A percentile compares a stretch with the other conserved stretches of the same genome.
Conservation (phyloP, 805 yeast genomes). For the Candida anglica region DNA sequence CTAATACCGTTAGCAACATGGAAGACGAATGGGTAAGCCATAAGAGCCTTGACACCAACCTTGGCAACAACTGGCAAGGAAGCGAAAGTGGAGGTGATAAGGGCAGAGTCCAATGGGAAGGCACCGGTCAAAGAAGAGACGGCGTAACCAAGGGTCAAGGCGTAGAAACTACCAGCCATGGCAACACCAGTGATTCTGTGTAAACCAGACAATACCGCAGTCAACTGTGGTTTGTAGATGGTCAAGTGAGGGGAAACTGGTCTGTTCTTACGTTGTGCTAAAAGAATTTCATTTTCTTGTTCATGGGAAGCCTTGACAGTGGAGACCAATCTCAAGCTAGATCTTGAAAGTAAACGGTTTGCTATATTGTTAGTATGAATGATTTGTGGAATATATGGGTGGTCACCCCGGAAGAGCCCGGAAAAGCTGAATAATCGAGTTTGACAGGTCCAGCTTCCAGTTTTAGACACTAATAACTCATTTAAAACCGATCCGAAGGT, state of each 20-base stretch:
- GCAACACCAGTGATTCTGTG: conserved; percentile 90
- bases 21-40: conserved; percentile 82
- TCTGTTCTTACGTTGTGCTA: conserved; percentile 80
- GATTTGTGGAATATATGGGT: neutral
- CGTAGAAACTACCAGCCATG: conserved; percentile 76
- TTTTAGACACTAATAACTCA: too few relatives aligned
- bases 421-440: conserved; percentile 1
- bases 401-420: neutral
- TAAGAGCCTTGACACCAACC: conserved; percentile 59
- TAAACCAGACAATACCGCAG: conserved; percentile 72
- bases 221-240: conserved; percentile 88
- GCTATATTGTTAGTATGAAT: conserved; percentile 13
- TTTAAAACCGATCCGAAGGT: too few relatives aligned
- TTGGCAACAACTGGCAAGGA: conserved; percentile 64
- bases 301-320: conserved; percentile 48
- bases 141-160: conserved; percentile 71
- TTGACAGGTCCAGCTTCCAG: too few relatives aligned
- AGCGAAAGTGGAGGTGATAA: conserved; percentile 52
- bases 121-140: conserved; percentile 49
- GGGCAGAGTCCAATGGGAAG: conserved; percentile 58
- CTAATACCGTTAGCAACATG: conserved; percentile 86
- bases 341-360: conserved; percentile 10
- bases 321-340: conserved; percentile 18
- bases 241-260: conserved; percentile 88
- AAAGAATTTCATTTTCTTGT: conserved; percentile 65